phyloP scores from a whole-genome alignment of 163 green algal genomes.

The Scenedesmus sp. region DNA sequence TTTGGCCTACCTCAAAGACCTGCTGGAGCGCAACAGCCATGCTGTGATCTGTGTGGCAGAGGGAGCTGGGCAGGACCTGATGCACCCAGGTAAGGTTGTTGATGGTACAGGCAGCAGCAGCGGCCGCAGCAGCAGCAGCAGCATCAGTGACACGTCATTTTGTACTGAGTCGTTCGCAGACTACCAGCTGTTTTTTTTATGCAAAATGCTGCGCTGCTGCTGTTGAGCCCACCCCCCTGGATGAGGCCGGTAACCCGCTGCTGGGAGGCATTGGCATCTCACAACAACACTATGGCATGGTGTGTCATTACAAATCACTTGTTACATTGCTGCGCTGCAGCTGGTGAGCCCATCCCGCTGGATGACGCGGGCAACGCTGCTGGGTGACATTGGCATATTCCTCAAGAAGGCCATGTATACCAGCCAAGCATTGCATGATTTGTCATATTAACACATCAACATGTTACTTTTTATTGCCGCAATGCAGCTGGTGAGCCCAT shows the following conservation, averaged over 20 bases:
- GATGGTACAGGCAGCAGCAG: not conserved
- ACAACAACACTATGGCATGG: constrained; percentile 52
- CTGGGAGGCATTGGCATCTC: constrained; percentile 83
- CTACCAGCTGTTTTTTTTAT: too few species aligned
- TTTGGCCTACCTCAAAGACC: not conserved
- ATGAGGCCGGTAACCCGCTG: constrained; percentile 86
- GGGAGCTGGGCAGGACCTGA: constrained; percentile 86
- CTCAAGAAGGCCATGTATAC: too few species aligned
- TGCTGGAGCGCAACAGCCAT: constrained; percentile 77
- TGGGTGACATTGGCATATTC: too few species aligned
- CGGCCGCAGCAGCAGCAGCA: not conserved
- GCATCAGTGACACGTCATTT: not conserved
- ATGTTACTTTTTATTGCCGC: not conserved
- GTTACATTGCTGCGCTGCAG: too few species aligned
- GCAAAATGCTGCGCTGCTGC: not conserved
- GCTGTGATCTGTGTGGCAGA: constrained; percentile 93
- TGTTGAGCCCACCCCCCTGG: not conserved
- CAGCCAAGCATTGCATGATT: too few species aligned
- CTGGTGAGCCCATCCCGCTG: too few species aligned
- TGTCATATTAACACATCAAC: too few species aligned
- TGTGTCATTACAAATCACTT: too few species aligned
- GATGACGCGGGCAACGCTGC: not conserved
- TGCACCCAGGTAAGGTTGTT: constrained; percentile 25
- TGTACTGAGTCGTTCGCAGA: too few species aligned
- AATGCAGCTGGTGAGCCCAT: not conserved